phyloP scores from a whole-genome alignment of 768 basidiomycete genomes.

The Trametes sanguinea region DNA sequence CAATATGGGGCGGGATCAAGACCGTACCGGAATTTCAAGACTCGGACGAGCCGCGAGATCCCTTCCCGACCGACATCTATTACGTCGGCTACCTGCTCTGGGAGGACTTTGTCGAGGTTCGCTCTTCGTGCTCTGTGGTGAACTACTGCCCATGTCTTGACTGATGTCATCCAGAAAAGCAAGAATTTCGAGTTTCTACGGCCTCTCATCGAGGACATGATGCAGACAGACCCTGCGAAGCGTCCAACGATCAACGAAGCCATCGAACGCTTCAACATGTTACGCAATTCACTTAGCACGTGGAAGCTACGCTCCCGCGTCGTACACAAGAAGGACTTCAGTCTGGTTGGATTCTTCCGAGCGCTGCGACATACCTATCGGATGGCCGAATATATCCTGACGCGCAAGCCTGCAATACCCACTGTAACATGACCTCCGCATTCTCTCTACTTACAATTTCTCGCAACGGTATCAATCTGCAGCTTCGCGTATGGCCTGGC shows the following conservation, averaged over 20 bases:
- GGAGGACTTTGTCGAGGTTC: constrained; percentile 7
- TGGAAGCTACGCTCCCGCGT: constrained; percentile 3
- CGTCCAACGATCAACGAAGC: constrained; percentile 32
- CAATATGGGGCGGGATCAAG: constrained; percentile 23
- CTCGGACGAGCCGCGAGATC: constrained; percentile 18
- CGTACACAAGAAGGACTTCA: neutral
- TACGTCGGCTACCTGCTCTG: constrained; percentile 24
- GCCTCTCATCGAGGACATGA: constrained; percentile 31
- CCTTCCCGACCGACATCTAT: constrained; percentile 29
- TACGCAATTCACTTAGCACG: neutral
- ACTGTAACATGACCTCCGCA: too few species aligned
- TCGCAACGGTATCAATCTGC: too few species aligned
- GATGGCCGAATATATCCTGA: neutral
- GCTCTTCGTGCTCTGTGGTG: neutral
- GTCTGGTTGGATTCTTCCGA: neutral
- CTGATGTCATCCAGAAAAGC: neutral
- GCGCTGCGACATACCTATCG: neutral
- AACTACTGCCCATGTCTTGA: neutral
- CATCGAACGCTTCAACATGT: constrained; percentile 18
- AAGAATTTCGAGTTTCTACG: constrained; percentile 30
- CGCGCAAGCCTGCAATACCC: neutral
- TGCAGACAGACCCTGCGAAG: constrained; percentile 25
- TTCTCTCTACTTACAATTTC: too few species aligned
- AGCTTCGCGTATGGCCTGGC: too few species aligned
- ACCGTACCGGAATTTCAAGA: constrained; percentile 28